A percentile compares a stretch with the other conserved stretches of the same genome.
Conservation (phyloP, 2,329 filamentous ascomycete species). For the Hymenoscyphus linearis region DNA sequence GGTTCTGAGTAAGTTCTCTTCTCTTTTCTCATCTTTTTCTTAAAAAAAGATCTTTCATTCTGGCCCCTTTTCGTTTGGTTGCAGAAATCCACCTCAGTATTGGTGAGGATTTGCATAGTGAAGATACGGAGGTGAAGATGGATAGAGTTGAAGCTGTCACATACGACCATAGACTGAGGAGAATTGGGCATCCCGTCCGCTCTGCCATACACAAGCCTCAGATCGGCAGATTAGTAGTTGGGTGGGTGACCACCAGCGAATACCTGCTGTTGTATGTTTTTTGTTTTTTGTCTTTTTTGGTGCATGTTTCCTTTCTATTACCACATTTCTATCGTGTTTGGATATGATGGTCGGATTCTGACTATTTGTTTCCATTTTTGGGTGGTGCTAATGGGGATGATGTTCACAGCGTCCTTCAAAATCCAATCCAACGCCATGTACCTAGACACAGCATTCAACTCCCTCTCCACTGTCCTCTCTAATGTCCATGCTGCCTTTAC, state of each 20-base stretch:
- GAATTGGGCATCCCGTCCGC: slow-evolving; percentile 26
- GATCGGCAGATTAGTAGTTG: slow-evolving; percentile 26
- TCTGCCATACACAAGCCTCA: slow-evolving; percentile 28
- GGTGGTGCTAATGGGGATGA: neutral
- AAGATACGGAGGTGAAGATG: neutral
- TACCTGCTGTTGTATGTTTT: slow-evolving; percentile 29
- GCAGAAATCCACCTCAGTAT: neutral
- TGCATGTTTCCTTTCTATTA: neutral
- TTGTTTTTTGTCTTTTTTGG: slow-evolving; percentile 10
- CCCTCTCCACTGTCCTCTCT: slow-evolving; percentile 57
- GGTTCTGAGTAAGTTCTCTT: slow-evolving; percentile 52
- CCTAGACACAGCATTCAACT: slow-evolving; percentile 76
- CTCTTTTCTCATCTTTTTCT: neutral
- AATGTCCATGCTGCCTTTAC: slow-evolving; percentile 72
- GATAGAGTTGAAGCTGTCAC: neutral
- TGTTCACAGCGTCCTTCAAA: slow-evolving; percentile 60
- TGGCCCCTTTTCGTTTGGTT: neutral
- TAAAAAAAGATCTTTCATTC: no score
- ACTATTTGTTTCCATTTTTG: neutral
- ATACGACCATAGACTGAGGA: slow-evolving; percentile 20
- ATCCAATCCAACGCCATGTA: slow-evolving; percentile 82
- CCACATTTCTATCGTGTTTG: neutral
- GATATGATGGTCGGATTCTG: neutral
- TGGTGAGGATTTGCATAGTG: neutral
- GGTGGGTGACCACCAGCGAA: slow-evolving; percentile 28